Base-by-base conservation (phyloP, 495 filamentous ascomycete genomes). In the Bacidia rubella region DNA sequence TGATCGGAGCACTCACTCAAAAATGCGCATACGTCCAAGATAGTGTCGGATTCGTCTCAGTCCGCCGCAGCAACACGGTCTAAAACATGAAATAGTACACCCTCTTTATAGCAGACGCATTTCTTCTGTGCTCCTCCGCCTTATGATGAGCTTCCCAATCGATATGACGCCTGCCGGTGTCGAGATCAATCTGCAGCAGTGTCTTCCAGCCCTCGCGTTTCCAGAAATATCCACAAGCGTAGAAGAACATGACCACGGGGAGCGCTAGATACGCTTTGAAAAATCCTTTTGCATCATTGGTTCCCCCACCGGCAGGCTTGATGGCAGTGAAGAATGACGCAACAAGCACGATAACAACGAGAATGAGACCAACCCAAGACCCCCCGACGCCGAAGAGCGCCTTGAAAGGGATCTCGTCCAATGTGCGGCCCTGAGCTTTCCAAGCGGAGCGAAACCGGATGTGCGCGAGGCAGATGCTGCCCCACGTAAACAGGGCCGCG, bases 341-440 rank as follows among this genome's bases (percentile, higher is more conserved):
- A 47, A 80, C 67, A 9, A 90, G 63, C 49, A 77, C 76, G 20
- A 88, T 50, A 43, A 80, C 47, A 51, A 74, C 71, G 22, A 88
- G 68, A 47, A 63, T 53, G 1, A 86, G 59, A 27, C 85, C 83
- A 11, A 87, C 55, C 49, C 65, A 86, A 23, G 79, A 82, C 52
- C 85, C 85, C 21, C 65, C 74, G 9, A 85, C 70, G 51, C 85
- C 85, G 35, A 75, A 72, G 12, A 74, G 58, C 10, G 85, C 77
- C 51, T 70, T 65, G 68, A 79, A 90, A 0, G 82, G 79, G 38
- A 90, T 77, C 62, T 88, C 83, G 29, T 84, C 79, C 0, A 82
- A 55, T 21, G 67, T 75, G 64, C 73, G 77, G 17, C 80, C 83
- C 20, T 85, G 78, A 42, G 67, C 57, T 12, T 66, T 70, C 83